These are phyloP conservation scores for Letharia columbiana DNA, from an alignment of 495 filamentous ascomycete species.

Conservation along the genomic window DNA sequence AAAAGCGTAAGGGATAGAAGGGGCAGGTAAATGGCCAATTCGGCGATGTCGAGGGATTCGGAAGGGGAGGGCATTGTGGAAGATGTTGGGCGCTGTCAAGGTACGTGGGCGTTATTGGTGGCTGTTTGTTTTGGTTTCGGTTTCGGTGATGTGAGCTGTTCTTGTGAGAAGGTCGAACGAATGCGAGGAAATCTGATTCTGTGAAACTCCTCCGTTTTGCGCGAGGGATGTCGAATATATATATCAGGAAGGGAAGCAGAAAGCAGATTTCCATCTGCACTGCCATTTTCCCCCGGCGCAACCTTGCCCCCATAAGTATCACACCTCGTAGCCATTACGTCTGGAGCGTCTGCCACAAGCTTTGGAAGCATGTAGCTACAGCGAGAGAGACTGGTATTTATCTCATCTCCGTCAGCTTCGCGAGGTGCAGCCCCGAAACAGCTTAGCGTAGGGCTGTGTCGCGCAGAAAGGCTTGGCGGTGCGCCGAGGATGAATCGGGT, in stretches of 20 bases:
- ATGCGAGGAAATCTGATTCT: background rate
- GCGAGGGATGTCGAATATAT: background rate
- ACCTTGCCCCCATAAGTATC: too few relatives aligned
- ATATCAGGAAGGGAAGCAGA: background rate
- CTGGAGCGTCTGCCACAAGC: too few relatives aligned
- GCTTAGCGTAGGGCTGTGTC: background rate
- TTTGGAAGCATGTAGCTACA: too few relatives aligned
- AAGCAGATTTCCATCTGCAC: background rate
- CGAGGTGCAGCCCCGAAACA: background rate
- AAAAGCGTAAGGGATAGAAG: conserved; percentile 12
- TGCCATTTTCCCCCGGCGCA: background rate
- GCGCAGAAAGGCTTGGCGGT: too few relatives aligned
- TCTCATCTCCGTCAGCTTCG: background rate
- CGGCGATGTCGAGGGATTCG: conserved; percentile 20
- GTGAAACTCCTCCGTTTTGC: background rate
- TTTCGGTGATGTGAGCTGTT: background rate
- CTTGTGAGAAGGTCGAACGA: background rate
- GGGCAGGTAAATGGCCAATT: conserved; percentile 19
- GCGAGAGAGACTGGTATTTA: too few relatives aligned
- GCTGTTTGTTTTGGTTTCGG: background rate
- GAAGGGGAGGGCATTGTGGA: conserved; percentile 4
- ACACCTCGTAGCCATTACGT: too few relatives aligned
- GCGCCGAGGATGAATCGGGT: too few relatives aligned
- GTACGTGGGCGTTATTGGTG: background rate
- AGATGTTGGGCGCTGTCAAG: background rate